Conservation (phyloP, 2,329 filamentous ascomycete genomes). For the Aspergillus ochraceus region DNA sequence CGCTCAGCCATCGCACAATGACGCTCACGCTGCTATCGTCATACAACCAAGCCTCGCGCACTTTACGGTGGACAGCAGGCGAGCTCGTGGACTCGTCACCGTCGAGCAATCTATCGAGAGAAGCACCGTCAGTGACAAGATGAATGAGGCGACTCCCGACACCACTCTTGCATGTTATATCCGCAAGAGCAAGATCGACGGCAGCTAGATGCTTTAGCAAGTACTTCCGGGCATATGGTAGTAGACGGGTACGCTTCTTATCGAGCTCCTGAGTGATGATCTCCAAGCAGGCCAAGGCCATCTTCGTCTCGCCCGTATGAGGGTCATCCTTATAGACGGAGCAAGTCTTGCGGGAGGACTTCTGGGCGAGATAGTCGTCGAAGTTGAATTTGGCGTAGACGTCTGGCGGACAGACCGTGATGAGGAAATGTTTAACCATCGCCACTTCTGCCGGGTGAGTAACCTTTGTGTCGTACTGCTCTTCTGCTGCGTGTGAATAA, state of each 20-base stretch:
- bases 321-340: conserved; percentile 24
- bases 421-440: conserved; percentile 27
- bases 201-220: conserved; percentile 19
- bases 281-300: conserved; percentile 18
- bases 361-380: conserved; percentile 25
- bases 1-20: conserved; percentile 23
- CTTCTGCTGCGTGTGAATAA: no score
- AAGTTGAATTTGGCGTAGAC: conserved; percentile 27
- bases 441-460: conserved; percentile 16
- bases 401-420: conserved; percentile 23
- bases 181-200: conserved; percentile 24
- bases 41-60: conserved; percentile 20
- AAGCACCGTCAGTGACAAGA: conserved; percentile 19
- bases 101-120: conserved; percentile 19
- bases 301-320: conserved; percentile 18
- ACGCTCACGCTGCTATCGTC: conserved; percentile 9
- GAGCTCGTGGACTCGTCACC: conserved; percentile 5
- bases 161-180: conserved; percentile 18
- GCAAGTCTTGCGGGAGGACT: conserved; percentile 17
- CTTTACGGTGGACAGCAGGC: conserved; percentile 10
- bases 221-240: conserved; percentile 13
- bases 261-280: conserved; percentile 14
- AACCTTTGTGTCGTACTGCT: no score
- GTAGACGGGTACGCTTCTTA: conserved; percentile 6
- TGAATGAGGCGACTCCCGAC: conserved; percentile 22